A percentile compares a stretch with the other conserved stretches of the same genome.
Conservation (phyloP, 108 stramenopile genomes). For the Fistulifera pelliculosa region DNA sequence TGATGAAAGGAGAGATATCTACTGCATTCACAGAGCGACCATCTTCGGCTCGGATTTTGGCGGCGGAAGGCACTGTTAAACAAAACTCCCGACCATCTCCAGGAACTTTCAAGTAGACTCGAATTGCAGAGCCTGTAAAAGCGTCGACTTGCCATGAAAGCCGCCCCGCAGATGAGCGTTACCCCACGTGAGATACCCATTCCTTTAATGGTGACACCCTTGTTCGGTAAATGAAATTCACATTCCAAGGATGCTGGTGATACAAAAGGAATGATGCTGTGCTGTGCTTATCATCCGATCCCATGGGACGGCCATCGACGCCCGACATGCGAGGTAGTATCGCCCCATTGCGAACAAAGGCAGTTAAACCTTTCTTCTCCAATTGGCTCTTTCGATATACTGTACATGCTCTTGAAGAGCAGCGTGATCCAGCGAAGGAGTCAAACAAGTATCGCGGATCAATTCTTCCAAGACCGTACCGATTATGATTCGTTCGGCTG, state of each 20-base stretch:
- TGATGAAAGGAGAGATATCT: conserved; percentile 92
- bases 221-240: conserved; percentile 48
- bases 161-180: conserved; percentile 96
- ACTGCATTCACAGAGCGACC: conserved; percentile 75
- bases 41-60: conserved; percentile 94
- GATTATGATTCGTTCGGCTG: too few species aligned
- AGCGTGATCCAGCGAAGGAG: too few species aligned
- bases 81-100: conserved; percentile 95
- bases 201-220: conserved; percentile 55
- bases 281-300: too few species aligned
- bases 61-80: conserved; percentile 53
- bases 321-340: too few species aligned
- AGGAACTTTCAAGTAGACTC: conserved; percentile 90
- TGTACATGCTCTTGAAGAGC: too few species aligned
- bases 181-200: conserved; percentile 91
- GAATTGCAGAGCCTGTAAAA: conserved; percentile 81
- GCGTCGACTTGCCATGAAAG: conserved; percentile 95
- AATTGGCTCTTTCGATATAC: too few species aligned
- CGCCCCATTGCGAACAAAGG: not conserved
- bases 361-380: too few species aligned
- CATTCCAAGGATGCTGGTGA: too few species aligned
- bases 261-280: too few species aligned
- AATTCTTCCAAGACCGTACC: too few species aligned
- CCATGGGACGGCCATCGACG: too few species aligned
- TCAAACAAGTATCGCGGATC: too few species aligned